phyloP scores from a whole-genome alignment of 139 green algal genomes.

The Desmodesmus armatus region DNA sequence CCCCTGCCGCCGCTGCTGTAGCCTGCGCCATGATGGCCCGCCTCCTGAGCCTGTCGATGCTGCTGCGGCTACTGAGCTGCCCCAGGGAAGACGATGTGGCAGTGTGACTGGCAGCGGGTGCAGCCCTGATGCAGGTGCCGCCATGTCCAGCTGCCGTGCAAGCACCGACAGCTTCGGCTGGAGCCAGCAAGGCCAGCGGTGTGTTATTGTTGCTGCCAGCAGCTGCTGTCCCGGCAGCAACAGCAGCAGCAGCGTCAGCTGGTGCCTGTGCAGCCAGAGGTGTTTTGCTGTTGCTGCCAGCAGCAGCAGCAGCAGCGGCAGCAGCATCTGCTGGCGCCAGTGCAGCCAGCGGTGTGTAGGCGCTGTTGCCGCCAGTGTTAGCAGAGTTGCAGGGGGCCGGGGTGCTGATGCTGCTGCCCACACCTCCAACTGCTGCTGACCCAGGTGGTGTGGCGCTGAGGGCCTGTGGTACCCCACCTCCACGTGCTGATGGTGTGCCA shows the following conservation, averaged over 20 bases:
- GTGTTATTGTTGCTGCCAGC: not conserved
- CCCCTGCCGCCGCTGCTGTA: not conserved
- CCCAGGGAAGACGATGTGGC: not conserved
- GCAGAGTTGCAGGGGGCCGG: no score
- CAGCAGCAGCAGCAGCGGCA: not conserved
- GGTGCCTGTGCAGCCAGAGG: no score
- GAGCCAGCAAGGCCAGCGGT: not conserved
- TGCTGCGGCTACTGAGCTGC: slow-evolving; percentile 1
- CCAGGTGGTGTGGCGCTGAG: not conserved
- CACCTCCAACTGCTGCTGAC: not conserved
- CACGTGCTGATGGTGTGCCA: not conserved
- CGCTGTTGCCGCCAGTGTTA: no score
- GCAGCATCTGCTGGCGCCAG: not conserved
- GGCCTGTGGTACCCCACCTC: no score
- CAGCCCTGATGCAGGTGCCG: not conserved
- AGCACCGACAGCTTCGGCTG: not conserved
- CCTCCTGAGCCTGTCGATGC: slow-evolving; percentile 17
- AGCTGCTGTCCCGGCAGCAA: not conserved
- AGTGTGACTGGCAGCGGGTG: not conserved
- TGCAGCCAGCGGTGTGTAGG: no score
- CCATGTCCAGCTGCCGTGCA: no score
- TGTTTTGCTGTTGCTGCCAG: not conserved
- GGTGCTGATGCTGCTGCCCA: no score
- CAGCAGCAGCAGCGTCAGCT: not conserved
- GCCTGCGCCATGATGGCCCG: slow-evolving; percentile 2